These are phyloP conservation scores for Rhynchospora tenuis DNA, from an alignment of 176 grass and related monocot genomes.

Conservation along the genomic window DNA sequence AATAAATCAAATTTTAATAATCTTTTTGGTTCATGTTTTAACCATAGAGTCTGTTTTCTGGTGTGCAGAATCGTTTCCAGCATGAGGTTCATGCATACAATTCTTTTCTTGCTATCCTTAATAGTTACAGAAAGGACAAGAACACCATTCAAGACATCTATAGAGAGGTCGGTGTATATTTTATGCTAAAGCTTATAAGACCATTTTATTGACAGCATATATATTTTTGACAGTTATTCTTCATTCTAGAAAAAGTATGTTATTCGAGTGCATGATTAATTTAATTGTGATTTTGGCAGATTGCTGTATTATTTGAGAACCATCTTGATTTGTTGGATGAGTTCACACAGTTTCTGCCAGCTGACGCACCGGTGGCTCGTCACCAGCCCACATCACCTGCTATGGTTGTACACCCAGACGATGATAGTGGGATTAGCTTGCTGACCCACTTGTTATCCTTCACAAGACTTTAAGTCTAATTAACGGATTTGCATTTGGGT, in stretches of 20 bases:
- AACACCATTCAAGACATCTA: slow-evolving; percentile 97
- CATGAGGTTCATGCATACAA: slow-evolving; percentile 93
- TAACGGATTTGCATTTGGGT: no score
- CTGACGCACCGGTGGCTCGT: slow-evolving; percentile 52
- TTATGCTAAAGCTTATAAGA: not conserved
- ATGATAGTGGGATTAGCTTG: not conserved
- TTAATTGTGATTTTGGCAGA: slow-evolving; percentile 35
- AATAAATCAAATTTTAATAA: not conserved
- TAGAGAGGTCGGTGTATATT: slow-evolving; percentile 52
- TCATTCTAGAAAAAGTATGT: not conserved
- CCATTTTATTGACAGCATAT: no score
- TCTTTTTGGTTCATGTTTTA: not conserved
- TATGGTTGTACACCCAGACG: slow-evolving; percentile 51
- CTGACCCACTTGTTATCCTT: no score
- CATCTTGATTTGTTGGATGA: slow-evolving; percentile 95
- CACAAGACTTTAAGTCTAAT: no score
- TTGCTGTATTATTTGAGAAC: slow-evolving; percentile 63
- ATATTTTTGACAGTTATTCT: not conserved
- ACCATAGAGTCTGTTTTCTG: slow-evolving; percentile 13
- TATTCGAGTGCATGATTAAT: not conserved
- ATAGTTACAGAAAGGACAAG: slow-evolving; percentile 96
- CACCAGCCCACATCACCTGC: slow-evolving; percentile 37
- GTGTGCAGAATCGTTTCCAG: slow-evolving; percentile 75
- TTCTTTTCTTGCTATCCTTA: slow-evolving; percentile 92
- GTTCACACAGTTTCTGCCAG: slow-evolving; percentile 93